Evolutionary conservation across 306 rosid species (phyloP).

Genomic region (Purshia tridentata): DNA sequence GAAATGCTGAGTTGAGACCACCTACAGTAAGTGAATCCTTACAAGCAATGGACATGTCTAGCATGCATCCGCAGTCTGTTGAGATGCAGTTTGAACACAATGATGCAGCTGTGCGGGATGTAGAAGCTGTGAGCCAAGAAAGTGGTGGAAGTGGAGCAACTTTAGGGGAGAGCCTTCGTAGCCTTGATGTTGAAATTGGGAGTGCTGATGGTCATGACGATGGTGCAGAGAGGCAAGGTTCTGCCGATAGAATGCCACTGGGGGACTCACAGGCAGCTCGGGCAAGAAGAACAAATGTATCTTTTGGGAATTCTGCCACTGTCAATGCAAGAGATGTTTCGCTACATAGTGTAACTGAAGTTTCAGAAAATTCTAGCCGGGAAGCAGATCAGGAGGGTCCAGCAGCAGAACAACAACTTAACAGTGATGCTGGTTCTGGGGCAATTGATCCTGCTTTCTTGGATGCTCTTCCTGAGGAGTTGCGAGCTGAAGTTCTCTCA

Average conservation of each 20-base stretch:
- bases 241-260: conserved; percentile 59
- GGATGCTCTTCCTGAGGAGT: conserved; percentile 96
- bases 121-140: conserved; percentile 97
- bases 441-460: conserved; percentile 96
- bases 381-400: conserved; percentile 84
- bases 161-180: conserved; percentile 92
- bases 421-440: conserved; percentile 73
- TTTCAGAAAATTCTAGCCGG: conserved; percentile 86
- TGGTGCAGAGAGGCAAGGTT: conserved; percentile 82
- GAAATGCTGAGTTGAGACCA: conserved; percentile 45
- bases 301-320: conserved; percentile 60
- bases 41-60: conserved; percentile 47
- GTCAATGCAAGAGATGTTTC: conserved; percentile 76
- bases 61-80: conserved; percentile 54
- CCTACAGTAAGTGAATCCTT: conserved; percentile 48
- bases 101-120: conserved; percentile 75
- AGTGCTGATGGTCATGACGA: conserved; percentile 98
- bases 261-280: conserved; percentile 83
- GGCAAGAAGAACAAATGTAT: conserved; percentile 58
- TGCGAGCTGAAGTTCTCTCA: conserved; percentile 97
- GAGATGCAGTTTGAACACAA: conserved; percentile 90
- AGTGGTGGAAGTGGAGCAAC: conserved; percentile 99
- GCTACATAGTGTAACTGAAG: conserved; percentile 89
- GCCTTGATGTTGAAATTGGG: conserved; percentile 98
- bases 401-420: conserved; percentile 65